Conservation (phyloP, 2,329 filamentous ascomycete genomes). For the Aspergillus sp. region DNA sequence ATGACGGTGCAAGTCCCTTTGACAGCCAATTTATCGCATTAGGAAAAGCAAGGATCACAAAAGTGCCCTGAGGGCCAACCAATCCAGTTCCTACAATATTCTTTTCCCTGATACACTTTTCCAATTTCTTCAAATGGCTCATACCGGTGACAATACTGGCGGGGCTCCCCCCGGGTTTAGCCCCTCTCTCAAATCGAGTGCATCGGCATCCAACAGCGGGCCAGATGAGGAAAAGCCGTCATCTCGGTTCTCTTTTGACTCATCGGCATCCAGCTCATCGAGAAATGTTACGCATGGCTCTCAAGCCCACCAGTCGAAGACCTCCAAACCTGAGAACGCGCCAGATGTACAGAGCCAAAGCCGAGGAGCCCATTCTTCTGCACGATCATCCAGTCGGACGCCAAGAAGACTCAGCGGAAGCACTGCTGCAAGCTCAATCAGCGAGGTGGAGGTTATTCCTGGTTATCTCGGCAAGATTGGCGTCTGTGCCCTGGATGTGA, state of each 20-base stretch:
- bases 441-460: slow-evolving; percentile 57
- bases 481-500: slow-evolving; percentile 92
- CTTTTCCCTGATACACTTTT: background rate
- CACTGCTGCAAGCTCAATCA: slow-evolving; percentile 80
- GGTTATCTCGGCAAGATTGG: slow-evolving; percentile 71
- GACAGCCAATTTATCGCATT: background rate
- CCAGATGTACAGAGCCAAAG: slow-evolving; percentile 43
- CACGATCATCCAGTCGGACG: slow-evolving; percentile 66
- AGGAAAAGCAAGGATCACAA: background rate
- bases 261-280: slow-evolving; percentile 23
- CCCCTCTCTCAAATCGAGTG: background rate
- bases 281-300: slow-evolving; percentile 12
- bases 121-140: background rate
- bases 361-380: slow-evolving; percentile 36
- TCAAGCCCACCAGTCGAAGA: slow-evolving; percentile 24
- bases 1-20: background rate
- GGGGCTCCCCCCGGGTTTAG: background rate
- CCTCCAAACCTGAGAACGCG: slow-evolving; percentile 25
- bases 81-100: background rate
- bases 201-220: slow-evolving; percentile 3
- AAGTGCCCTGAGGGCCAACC: background rate
- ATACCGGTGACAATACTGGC: slow-evolving; percentile 9
- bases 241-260: slow-evolving; percentile 23
- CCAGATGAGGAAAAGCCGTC: slow-evolving; percentile 24
- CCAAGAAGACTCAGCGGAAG: slow-evolving; percentile 81